Conservation (phyloP, 768 basidiomycete species). For the Leucogyrophana mollusca region DNA sequence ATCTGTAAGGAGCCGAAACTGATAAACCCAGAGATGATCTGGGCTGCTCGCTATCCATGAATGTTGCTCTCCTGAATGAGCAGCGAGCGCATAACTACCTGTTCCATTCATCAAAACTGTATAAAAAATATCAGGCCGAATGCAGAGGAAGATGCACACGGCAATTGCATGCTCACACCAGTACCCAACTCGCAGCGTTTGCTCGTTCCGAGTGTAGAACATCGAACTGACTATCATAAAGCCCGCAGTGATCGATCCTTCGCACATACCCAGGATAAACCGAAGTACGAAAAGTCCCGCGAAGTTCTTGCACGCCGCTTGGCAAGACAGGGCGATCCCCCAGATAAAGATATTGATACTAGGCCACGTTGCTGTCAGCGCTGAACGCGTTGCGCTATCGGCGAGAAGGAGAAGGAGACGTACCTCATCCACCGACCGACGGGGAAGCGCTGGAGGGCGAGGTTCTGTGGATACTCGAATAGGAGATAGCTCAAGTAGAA, state of each 20-base stretch:
- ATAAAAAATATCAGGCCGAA: neutral
- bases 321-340: constrained; percentile 56
- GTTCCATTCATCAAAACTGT: constrained; percentile 75
- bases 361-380: neutral
- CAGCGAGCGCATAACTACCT: constrained; percentile 33
- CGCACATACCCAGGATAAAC: constrained; percentile 69
- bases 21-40: constrained; percentile 68
- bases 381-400: too few species aligned
- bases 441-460: constrained; percentile 69
- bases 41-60: constrained; percentile 45
- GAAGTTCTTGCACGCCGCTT: constrained; percentile 74
- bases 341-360: constrained; percentile 69
- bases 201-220: constrained; percentile 76
- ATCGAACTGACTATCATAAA: constrained; percentile 76
- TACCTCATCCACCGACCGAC: constrained; percentile 84
- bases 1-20: constrained; percentile 69
- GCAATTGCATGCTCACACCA: constrained; percentile 55
- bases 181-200: constrained; percentile 68
- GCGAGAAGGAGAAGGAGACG: constrained; percentile 4
- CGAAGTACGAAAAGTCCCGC: constrained; percentile 61
- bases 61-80: neutral
- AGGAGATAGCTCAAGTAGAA: constrained; percentile 70
- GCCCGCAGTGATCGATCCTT: constrained; percentile 70
- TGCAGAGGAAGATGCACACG: neutral
- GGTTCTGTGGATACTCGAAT: constrained; percentile 75